Evolutionary conservation across 345 rosid species (phyloP), one percentile per base, ranked within the genome.

Genomic region (Turnera subulata): DNA sequence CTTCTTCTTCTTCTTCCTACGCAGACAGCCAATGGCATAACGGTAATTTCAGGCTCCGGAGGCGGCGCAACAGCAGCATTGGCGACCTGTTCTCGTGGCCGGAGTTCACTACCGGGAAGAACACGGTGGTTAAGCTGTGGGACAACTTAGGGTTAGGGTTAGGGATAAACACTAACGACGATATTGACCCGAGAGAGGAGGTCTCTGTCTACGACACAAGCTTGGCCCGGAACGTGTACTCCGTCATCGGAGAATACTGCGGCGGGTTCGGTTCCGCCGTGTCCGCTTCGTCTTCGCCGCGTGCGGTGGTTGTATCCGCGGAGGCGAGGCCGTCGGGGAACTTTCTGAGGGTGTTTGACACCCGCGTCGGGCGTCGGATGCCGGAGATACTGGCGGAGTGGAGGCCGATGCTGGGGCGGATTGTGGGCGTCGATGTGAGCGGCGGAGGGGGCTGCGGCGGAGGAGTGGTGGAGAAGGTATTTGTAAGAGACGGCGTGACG

Each of bases 341-440:
- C 13, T 65, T 78, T 18, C 44, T 90, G 19, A 48, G 69, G 25
- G 75, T 81, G 37, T 84, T 95, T 92, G 97, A 90, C 74, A 46
- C 64, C 43, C 93, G 97, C 9, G 66, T 58, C 0, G 74, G 73
- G 0, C 59, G 64, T 14, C 40, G 59, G 54, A 37, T 73, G 19
- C 94, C 97, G 55, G 70, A 77, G 40, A 73, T 91, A 17, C 49
- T 82, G 2, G 87, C 85, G 6, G 97, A 86, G 25, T 84, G 93
- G 89, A 66, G 65, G 47, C 82, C 81, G 11, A 67, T 43, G 37
- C 56, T 58, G 4, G 83, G 73, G 64, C 73, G 77, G 57, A 56
- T 72, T 10, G 60, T 61, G 0, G 66, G 67, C 1, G 72, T 82
- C 42, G 39, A 50, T 2, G 56, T 23, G 1, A 76, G 77, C 22